Percentiles rank a stretch among this genome's conserved stretches.
phyloP scores from a whole-genome alignment of 2,329 filamentous ascomycete genomes.

The Alternaria incomplexa region DNA sequence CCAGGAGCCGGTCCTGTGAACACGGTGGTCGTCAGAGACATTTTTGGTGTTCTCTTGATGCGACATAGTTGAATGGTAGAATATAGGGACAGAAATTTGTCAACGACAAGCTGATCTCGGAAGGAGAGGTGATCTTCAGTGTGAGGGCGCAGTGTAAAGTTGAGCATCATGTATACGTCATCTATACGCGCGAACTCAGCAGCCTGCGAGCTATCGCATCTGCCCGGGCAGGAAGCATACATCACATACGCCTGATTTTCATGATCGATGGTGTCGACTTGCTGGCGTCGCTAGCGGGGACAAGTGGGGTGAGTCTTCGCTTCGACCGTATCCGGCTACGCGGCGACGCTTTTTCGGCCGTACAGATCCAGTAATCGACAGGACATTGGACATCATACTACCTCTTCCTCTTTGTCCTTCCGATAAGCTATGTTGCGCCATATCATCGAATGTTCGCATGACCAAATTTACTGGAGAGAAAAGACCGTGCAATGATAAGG shows the following conservation, averaged over 20 bases:
- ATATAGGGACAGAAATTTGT: background rate
- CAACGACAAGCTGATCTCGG: background rate
- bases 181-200: background rate
- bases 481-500: no score
- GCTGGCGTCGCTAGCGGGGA: background rate
- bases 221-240: background rate
- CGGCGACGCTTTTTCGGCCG: background rate
- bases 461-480: no score
- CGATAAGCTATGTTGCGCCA: no score
- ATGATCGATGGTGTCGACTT: background rate
- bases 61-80: background rate
- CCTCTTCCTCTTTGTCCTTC: no score
- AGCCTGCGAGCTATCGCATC: background rate
- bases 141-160: background rate
- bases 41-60: slow-evolving; percentile 20
- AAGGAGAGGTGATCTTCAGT: background rate
- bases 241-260: background rate
- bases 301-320: background rate
- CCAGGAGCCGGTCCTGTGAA: slow-evolving; percentile 53
- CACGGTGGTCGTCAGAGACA: slow-evolving; percentile 23
- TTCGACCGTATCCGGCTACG: background rate
- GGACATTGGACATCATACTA: no score
- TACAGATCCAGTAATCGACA: no score
- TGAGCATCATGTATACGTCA: slow-evolving; percentile 5
- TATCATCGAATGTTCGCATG: no score